phyloP scores from a whole-genome alignment of 2,329 filamentous ascomycete species.

The Neocatenulostroma microsporum region DNA sequence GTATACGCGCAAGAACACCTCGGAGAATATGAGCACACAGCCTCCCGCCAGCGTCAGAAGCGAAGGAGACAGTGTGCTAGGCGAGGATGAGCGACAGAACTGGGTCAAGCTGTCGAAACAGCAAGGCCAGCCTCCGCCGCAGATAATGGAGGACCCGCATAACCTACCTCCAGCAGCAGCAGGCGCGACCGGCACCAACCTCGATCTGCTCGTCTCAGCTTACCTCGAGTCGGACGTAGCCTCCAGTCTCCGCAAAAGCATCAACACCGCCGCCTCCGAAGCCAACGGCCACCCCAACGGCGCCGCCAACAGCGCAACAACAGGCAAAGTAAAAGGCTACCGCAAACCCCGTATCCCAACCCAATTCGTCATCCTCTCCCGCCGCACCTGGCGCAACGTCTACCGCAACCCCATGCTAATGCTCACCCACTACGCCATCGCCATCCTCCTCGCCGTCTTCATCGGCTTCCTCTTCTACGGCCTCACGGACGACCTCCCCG shows the following conservation, averaged over 20 bases:
- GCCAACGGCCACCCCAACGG: slow-evolving; percentile 51
- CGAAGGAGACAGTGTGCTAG: slow-evolving; percentile 44
- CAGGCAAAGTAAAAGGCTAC: slow-evolving; percentile 61
- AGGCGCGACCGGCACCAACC: slow-evolving; percentile 60
- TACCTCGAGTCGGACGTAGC: slow-evolving; percentile 76
- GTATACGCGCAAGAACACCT: slow-evolving; percentile 70
- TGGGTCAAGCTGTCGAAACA: slow-evolving; percentile 55
- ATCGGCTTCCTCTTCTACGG: slow-evolving; percentile 96
- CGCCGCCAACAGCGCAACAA: slow-evolving; percentile 28
- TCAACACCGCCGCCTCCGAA: slow-evolving; percentile 57
- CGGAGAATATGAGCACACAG: slow-evolving; percentile 34
- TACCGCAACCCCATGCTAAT: slow-evolving; percentile 97
- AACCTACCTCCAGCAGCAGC: slow-evolving; percentile 18
- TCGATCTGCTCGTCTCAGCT: slow-evolving; percentile 70
- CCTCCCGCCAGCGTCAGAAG: slow-evolving; percentile 43
- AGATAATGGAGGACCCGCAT: slow-evolving; percentile 48
- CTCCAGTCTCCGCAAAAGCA: slow-evolving; percentile 65
- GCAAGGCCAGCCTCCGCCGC: slow-evolving; percentile 41
- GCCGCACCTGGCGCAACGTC: slow-evolving; percentile 90
- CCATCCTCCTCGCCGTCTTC: slow-evolving; percentile 86
- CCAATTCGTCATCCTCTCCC: slow-evolving; percentile 84
- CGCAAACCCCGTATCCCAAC: slow-evolving; percentile 67
- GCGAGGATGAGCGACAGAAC: slow-evolving; percentile 44
- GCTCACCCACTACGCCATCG: slow-evolving; percentile 96
- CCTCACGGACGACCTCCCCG: slow-evolving; percentile 87